Evolutionary conservation across 169 alveolate genomes (phyloP).

Genomic region (Plasmodium vinckei): DNA sequence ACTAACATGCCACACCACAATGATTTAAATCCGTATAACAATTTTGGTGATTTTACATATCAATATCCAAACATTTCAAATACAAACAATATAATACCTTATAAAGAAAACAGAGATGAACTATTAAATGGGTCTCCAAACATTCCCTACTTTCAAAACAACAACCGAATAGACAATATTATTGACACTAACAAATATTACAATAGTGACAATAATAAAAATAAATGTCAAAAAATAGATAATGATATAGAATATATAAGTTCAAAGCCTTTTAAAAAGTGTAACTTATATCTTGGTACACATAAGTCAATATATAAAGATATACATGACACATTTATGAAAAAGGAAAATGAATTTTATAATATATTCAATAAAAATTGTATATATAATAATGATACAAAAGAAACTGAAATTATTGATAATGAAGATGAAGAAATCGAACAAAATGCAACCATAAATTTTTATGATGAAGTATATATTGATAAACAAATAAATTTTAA

Average conservation of each 20-base stretch:
- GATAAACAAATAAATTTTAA: too few relatives aligned
- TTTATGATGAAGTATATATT: too few relatives aligned
- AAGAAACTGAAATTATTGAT: background rate
- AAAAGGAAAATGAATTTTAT: conserved; percentile 24
- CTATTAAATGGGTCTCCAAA: too few relatives aligned
- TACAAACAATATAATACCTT: background rate
- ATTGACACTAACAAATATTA: background rate
- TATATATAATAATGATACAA: background rate
- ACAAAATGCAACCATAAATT: too few relatives aligned
- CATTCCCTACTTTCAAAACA: too few relatives aligned
- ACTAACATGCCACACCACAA: background rate
- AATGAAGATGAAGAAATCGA: background rate
- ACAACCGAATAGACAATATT: background rate
- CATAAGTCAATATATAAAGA: conserved; percentile 50
- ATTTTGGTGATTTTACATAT: background rate
- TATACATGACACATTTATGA: conserved; percentile 55
- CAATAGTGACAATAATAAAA: background rate
- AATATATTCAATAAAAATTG: background rate
- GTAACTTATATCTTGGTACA: conserved; percentile 39
- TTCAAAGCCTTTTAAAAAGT: conserved; percentile 25
- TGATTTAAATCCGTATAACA: background rate
- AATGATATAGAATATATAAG: conserved; percentile 3
- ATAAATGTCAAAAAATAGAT: background rate
- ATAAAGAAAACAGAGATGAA: too few relatives aligned
- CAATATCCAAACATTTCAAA: background rate